phyloP scores from a whole-genome alignment of 352 stramenopile species.

The Globisporangium carolinianum region DNA sequence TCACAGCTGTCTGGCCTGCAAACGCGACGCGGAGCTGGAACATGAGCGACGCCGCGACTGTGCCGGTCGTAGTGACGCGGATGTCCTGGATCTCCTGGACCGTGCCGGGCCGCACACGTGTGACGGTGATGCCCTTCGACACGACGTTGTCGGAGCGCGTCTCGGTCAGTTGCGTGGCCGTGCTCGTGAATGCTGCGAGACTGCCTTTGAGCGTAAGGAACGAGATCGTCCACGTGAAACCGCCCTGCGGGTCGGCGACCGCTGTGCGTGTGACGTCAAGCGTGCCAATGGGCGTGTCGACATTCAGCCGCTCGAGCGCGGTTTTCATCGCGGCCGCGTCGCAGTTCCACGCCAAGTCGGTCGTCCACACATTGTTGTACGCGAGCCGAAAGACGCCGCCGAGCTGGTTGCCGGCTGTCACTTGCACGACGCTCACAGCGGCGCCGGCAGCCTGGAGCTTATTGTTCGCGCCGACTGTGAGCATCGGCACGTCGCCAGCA shows the following conservation, averaged over 20 bases:
- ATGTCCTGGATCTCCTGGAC: constrained; percentile 65
- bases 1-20: constrained; percentile 43
- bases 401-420: constrained; percentile 55
- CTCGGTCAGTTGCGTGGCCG: constrained; percentile 33
- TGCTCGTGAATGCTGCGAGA: constrained; percentile 25
- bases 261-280: constrained; percentile 55
- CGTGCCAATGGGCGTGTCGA: constrained; percentile 24
- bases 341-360: constrained; percentile 73
- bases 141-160: constrained; percentile 35
- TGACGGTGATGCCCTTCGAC: constrained; percentile 46
- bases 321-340: constrained; percentile 61
- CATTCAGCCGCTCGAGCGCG: constrained; percentile 33
- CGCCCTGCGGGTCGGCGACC: constrained; percentile 70
- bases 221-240: constrained; percentile 93
- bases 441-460: constrained; percentile 32
- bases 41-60: constrained; percentile 24
- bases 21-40: constrained; percentile 48
- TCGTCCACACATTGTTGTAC: constrained; percentile 45
- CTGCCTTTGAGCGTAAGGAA: constrained; percentile 77
- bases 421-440: constrained; percentile 25
- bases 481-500: constrained; percentile 43
- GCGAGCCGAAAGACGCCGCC: constrained; percentile 54
- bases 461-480: constrained; percentile 38
- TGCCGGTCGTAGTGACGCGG: constrained; percentile 38
- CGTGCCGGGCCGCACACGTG: constrained; percentile 33